Base-by-base conservation (phyloP, 202 grass and related monocot genomes). In the Setaria viridis region DNA sequence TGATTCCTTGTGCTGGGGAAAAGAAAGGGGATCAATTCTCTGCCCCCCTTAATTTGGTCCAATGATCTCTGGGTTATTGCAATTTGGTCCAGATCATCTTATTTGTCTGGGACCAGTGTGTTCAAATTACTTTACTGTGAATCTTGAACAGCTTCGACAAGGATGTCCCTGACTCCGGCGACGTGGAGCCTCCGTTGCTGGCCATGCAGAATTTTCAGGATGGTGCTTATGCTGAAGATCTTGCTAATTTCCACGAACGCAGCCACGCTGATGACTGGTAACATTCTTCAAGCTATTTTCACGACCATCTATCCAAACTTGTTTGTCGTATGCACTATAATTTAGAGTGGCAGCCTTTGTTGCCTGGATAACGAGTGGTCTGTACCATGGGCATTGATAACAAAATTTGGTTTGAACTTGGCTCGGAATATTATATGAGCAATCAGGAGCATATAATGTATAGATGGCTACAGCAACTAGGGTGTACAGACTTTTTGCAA, bases 81-180 rank as follows among this genome's bases (percentile, higher is more conserved):
- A 60, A 76, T 87, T 56, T 39, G 17, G 55, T 70, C 56, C 17
- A 9, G 43, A 59, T 14, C 29, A 65, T 81, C n/a, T 47, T 64
- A 39, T 41, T 5, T 46, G 8, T 65, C 43, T 67, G 59, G 11
- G 54, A 11, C 49, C 2, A 51, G 2, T 76, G 71, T 63, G 78
- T 76, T 53, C 35, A 30, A 69, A 29, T 25, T 67, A 10, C 2
- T 37, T 39, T 88, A 79, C 53, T 93, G 56, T 63, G 6, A 51
- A 72, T 80, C 0, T 64, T 37, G 50, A 81, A 41, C 92, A 99
- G 97, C 80, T 96, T 95, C 50, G 97, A 99, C 76, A 96, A 99
- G 87, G 97, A 99, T 70, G 89, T 64, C 11, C 91, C 91, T 2
- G 91, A 91, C 67, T 82, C 89, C 33, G 70, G 45, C 32, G 88